Evolutionary conservation across 78 protist species (phyloP).

Genomic region (Dictyostelium intermedium): DNA sequence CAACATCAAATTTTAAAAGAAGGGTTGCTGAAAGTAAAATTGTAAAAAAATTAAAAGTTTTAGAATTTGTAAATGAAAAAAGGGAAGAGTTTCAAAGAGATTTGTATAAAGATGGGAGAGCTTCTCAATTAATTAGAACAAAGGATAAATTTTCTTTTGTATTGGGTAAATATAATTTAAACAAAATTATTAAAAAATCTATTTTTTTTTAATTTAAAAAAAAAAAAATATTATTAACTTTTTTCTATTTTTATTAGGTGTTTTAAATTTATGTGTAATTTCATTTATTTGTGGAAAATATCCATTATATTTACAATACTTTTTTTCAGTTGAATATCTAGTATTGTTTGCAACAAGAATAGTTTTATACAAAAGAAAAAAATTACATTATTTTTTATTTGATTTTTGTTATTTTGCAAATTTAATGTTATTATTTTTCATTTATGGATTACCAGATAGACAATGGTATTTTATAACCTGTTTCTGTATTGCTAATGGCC

Average conservation of each 20-base stretch:
- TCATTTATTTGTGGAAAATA: constrained; percentile 31
- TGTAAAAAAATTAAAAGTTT: constrained; percentile 44
- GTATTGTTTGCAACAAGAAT: constrained; percentile 30
- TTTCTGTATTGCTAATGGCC: constrained; percentile 59
- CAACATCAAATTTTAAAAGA: not conserved
- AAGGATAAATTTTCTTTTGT: constrained; percentile 68
- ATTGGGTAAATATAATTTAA: constrained; percentile 21
- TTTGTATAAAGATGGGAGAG: constrained; percentile 19
- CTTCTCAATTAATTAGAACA: constrained; percentile 29
- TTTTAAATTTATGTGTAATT: constrained; percentile 63
- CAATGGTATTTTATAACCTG: constrained; percentile 26
- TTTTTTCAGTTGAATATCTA: constrained; percentile 23
- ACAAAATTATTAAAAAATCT: not conserved
- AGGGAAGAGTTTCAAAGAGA: constrained; percentile 55
- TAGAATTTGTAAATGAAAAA: constrained; percentile 58
- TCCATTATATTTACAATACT: constrained; percentile 18
- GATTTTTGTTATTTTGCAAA: constrained; percentile 85
- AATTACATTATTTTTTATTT: constrained; percentile 78
- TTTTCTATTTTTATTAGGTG: constrained; percentile 1
- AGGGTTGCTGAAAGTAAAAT: constrained; percentile 44
- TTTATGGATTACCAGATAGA: not conserved
- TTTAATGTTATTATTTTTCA: constrained; percentile 42
- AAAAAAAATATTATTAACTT: no score
- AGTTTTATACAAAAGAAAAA: constrained; percentile 32
- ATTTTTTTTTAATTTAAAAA: not conserved